Evolutionary conservation across 768 basidiomycete species (phyloP).

Genomic region (Mycena galopus): DNA sequence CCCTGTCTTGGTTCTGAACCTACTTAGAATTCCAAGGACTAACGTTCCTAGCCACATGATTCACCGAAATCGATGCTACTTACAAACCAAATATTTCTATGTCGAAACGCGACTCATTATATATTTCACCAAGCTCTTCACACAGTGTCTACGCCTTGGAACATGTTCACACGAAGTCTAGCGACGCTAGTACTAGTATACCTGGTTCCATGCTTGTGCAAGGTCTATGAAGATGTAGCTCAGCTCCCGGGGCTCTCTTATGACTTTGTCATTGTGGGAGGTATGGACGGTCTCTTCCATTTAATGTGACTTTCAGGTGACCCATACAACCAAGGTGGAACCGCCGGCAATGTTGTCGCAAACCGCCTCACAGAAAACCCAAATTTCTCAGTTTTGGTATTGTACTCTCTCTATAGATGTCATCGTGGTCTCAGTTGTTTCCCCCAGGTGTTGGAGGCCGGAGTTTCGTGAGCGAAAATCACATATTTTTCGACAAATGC

Average conservation of each 20-base stretch:
- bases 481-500: not conserved
- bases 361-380: constrained; percentile 30
- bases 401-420: not conserved
- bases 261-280: not conserved
- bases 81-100: not conserved
- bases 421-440: not conserved
- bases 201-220: not conserved
- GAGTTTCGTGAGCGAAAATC: not conserved
- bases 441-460: not conserved
- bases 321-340: constrained; percentile 1
- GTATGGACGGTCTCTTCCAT: not conserved
- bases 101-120: not conserved
- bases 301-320: not conserved
- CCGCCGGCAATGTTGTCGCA: constrained; percentile 26
- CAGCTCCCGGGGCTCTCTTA: not conserved
- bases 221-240: not conserved
- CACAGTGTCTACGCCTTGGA: not conserved
- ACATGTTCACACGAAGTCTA: not conserved
- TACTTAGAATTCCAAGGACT: not conserved
- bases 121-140: not conserved
- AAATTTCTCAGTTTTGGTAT: constrained; percentile 7
- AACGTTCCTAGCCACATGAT: not conserved
- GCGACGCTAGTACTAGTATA: not conserved
- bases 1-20: too few relatives aligned
- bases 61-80: not conserved